Evolutionary conservation across 1,284 basidiomycete genomes (phyloP).

Genomic region (Austroboletus novae-zelandiae): DNA sequence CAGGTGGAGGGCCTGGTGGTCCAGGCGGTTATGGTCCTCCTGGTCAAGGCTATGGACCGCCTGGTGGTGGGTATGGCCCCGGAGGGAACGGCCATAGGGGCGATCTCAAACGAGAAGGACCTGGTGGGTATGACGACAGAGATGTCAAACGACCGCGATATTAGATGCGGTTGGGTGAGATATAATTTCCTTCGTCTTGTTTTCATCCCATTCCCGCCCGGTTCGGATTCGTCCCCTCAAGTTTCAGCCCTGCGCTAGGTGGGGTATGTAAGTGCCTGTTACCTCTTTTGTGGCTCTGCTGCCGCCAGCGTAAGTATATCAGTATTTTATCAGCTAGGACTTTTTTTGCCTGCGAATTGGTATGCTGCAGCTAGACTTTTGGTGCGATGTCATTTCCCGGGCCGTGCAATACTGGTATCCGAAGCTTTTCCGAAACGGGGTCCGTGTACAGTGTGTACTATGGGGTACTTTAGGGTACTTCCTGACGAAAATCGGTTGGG

Average conservation of each 20-base stretch:
- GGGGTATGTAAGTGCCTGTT: conserved; percentile 35
- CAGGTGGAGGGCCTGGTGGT: conserved; percentile 42
- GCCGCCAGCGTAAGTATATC: conserved; percentile 36
- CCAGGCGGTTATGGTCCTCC: conserved; percentile 50
- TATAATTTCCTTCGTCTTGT: conserved; percentile 19
- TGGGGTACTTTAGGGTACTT: neutral
- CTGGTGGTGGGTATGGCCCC: conserved; percentile 37
- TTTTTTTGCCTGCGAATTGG: conserved; percentile 5
- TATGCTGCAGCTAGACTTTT: conserved; percentile 2
- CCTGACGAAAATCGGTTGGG: conserved; percentile 5
- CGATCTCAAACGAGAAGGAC: conserved; percentile 66
- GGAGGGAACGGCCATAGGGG: conserved; percentile 54
- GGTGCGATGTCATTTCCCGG: conserved; percentile 5
- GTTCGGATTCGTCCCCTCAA: conserved; percentile 29
- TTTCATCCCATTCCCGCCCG: conserved; percentile 17
- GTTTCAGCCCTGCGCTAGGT: conserved; percentile 30
- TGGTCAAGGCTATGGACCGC: conserved; percentile 32
- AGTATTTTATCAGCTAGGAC: conserved; percentile 31
- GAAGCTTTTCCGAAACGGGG: neutral
- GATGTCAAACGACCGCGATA: conserved; percentile 80
- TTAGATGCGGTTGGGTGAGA: conserved; percentile 47
- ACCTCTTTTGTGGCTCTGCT: conserved; percentile 25
- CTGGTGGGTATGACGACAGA: conserved; percentile 76
- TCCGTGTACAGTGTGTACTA: neutral
- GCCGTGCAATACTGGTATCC: conserved; percentile 1